Conservation (phyloP, 345 rosid species). For the Corymbia maculata region DNA sequence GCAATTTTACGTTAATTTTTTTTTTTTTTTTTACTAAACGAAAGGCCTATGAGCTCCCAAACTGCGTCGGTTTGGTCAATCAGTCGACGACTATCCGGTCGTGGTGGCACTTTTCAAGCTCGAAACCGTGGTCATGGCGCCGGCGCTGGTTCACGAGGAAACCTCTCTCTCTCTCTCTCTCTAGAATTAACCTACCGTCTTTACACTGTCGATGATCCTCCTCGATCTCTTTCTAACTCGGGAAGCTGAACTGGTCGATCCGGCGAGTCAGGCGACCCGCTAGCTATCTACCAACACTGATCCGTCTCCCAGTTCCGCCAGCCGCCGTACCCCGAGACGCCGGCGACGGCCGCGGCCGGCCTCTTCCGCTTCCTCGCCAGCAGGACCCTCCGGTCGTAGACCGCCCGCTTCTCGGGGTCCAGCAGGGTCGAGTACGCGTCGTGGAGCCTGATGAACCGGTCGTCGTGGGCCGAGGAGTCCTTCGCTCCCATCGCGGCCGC, state of each 20-base stretch:
- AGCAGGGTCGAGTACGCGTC: conserved; percentile 61
- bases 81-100: not conserved
- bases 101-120: not conserved
- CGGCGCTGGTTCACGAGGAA: not conserved
- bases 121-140: not conserved
- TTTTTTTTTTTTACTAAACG: not conserved
- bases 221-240: not conserved
- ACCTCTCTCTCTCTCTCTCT: not conserved
- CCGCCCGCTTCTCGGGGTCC: conserved; percentile 53
- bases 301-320: conserved; percentile 57
- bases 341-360: not conserved
- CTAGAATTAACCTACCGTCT: not conserved
- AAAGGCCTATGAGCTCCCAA: not conserved
- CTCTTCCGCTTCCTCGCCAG: conserved; percentile 5
- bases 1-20: not conserved
- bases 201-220: not conserved
- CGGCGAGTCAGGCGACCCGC: not conserved
- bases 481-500: conserved; percentile 3
- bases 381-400: conserved; percentile 34
- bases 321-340: conserved; percentile 11
- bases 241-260: not conserved
- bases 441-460: conserved; percentile 37
- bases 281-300: conserved; percentile 51
- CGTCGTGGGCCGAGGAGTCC: not conserved
- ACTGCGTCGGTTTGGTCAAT: not conserved